Conservation (phyloP, 2,329 filamentous ascomycete species). For the Mycosphaerelloides madeirae region DNA sequence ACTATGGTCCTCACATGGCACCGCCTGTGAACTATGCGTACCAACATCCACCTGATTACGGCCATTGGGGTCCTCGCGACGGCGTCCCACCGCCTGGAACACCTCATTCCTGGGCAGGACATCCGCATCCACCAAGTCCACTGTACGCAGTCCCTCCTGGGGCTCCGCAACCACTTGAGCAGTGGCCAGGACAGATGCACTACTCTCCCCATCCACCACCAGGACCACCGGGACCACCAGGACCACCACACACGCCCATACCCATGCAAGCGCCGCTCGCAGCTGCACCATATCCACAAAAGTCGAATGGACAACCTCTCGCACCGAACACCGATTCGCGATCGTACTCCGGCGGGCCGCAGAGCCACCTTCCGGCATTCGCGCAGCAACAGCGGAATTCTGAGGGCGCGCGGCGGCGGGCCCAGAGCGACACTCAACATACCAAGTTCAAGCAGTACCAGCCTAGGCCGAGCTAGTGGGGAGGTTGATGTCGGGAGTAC, state of each 20-base stretch:
- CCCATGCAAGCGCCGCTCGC: no score
- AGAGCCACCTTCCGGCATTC: slow-evolving; percentile 25
- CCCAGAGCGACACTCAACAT: slow-evolving; percentile 7
- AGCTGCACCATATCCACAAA: no score
- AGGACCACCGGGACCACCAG: slow-evolving; percentile 5
- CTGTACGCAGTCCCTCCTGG: slow-evolving; percentile 10
- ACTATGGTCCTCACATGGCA: slow-evolving; percentile 2
- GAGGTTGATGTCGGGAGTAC: no score
- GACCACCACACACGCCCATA: slow-evolving; percentile 1
- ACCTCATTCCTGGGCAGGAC: slow-evolving; percentile 2
- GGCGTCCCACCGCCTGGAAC: slow-evolving; percentile 13
- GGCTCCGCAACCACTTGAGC: neutral
- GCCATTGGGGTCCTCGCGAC: slow-evolving; percentile 11
- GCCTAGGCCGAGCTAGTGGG: no score
- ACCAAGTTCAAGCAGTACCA: slow-evolving; percentile 3
- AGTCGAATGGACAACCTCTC: slow-evolving; percentile 11
- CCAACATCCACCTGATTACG: slow-evolving; percentile 9
- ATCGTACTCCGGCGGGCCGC: slow-evolving; percentile 9
- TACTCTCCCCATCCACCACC: neutral
- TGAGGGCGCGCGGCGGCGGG: slow-evolving; percentile 12
- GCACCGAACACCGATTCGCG: slow-evolving; percentile 24
- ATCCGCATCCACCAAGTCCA: slow-evolving; percentile 5
- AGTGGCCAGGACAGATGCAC: no score
- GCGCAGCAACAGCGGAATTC: slow-evolving; percentile 24
- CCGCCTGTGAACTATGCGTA: slow-evolving; percentile 9